Percentiles rank a stretch among this genome's conserved stretches.
These are phyloP conservation scores for Jasminum sambac DNA, from an alignment of 257 asterid genomes.

Conservation along the genomic window DNA sequence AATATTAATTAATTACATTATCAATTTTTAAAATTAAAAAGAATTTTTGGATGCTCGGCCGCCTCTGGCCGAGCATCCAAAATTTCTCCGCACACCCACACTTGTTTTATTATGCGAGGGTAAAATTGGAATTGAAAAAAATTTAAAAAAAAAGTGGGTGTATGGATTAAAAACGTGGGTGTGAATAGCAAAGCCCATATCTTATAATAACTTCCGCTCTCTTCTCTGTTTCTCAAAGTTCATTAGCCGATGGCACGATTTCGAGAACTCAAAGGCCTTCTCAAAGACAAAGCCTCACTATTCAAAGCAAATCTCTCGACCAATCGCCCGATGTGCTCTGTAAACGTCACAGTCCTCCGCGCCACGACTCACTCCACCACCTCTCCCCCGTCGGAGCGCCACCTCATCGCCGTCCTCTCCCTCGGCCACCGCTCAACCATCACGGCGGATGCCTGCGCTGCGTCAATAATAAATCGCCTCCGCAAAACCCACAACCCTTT, in stretches of 20 bases:
- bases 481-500: conserved; percentile 30
- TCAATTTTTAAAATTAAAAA: too few species aligned
- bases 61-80: too few species aligned
- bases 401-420: conserved; percentile 31
- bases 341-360: conserved; percentile 31
- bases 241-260: conserved; percentile 5
- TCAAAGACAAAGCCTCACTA: conserved; percentile 42
- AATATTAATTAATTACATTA: too few species aligned
- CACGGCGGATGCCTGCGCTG: conserved; percentile 30
- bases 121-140: too few species aligned
- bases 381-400: conserved; percentile 36
- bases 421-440: conserved; percentile 28
- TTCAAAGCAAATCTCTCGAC: conserved; percentile 37
- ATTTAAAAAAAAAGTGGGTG: too few species aligned
- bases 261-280: conserved; percentile 29
- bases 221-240: neutral
- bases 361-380: conserved; percentile 37
- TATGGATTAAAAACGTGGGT: too few species aligned
- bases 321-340: conserved; percentile 24
- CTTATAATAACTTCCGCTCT: too few species aligned
- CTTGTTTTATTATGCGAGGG: too few species aligned
- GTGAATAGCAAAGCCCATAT: too few species aligned
- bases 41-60: too few species aligned
- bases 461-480: conserved; percentile 39
- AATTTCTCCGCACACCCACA: too few species aligned